A percentile compares a stretch with the other conserved stretches of the same genome.
These are phyloP conservation scores for Myxozyma lipomycoides DNA, from an alignment of 805 yeast genomes.

Conservation along the genomic window DNA sequence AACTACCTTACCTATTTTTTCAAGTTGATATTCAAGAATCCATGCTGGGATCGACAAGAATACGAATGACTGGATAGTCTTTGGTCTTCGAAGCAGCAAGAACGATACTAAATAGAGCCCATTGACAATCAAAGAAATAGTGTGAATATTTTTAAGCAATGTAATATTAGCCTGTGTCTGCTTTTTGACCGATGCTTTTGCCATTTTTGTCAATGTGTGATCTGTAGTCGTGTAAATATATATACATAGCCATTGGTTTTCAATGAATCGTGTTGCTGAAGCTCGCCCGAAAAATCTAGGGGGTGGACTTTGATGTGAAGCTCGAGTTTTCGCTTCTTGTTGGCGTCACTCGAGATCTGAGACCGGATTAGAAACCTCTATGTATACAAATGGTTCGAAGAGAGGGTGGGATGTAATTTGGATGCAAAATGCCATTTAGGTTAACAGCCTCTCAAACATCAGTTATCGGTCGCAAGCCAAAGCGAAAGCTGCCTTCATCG, in stretches of 20 bases:
- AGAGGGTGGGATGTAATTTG: no score
- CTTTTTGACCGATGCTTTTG: slow-evolving; percentile 45
- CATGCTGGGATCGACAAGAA: slow-evolving; percentile 44
- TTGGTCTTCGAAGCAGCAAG: slow-evolving; percentile 46
- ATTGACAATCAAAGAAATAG: slow-evolving; percentile 42
- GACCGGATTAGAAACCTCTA: no score
- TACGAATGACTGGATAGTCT: slow-evolving; percentile 44
- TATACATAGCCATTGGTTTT: background rate
- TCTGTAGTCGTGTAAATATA: no score
- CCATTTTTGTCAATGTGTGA: slow-evolving; percentile 38
- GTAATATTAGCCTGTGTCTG: slow-evolving; percentile 38
- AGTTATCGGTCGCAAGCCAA: slow-evolving; percentile 7
- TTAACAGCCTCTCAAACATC: slow-evolving; percentile 23
- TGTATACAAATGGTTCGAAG: no score
- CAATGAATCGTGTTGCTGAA: background rate
- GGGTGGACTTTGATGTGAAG: no score
- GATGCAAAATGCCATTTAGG: slow-evolving; percentile 20
- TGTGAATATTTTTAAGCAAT: slow-evolving; percentile 37
- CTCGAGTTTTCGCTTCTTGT: no score
- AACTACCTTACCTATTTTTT: slow-evolving; percentile 42
- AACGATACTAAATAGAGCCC: slow-evolving; percentile 40
- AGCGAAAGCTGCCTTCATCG: slow-evolving; percentile 13
- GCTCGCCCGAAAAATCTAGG: background rate
- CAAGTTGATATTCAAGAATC: slow-evolving; percentile 50
- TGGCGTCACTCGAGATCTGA: no score